Conservation (phyloP, 2,329 filamentous ascomycete species). For the Amphichorda felina region DNA sequence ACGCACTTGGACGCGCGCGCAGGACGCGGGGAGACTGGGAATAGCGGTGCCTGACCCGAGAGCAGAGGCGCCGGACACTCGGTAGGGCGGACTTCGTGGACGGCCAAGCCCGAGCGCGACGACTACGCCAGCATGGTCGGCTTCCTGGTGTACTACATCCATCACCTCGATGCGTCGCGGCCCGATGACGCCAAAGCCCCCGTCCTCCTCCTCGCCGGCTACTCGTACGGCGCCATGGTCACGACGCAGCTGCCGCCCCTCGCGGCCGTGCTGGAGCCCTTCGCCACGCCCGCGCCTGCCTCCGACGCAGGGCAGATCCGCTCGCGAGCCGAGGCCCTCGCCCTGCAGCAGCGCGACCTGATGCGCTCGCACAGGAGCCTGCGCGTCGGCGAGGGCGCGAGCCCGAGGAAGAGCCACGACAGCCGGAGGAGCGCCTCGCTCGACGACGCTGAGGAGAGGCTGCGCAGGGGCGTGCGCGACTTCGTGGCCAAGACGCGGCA, state of each 20-base stretch:
- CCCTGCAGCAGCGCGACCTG: constrained; percentile 45
- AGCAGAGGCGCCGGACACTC: constrained; percentile 65
- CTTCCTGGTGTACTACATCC: constrained; percentile 65
- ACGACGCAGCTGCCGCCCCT: constrained; percentile 59
- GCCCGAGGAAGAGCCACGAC: constrained; percentile 4
- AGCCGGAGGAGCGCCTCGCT: constrained; percentile 14
- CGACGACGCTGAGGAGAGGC: constrained; percentile 34
- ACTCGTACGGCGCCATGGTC: constrained; percentile 85
- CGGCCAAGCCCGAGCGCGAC: constrained; percentile 62
- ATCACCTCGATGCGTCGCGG: constrained; percentile 31
- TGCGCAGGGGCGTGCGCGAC: constrained; percentile 34
- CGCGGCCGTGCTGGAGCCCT: constrained; percentile 44
- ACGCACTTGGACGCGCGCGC: constrained; percentile 8
- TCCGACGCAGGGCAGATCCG: constrained; percentile 58
- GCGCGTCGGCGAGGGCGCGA: constrained; percentile 4
- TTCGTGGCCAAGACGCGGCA: constrained; percentile 28
- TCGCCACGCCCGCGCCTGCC: constrained; percentile 31
- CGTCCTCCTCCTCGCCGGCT: constrained; percentile 57
- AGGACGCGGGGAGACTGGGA: no score
- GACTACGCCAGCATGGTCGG: constrained; percentile 80
- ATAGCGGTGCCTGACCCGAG: neutral
- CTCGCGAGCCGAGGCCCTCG: constrained; percentile 55
- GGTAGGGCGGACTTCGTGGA: constrained; percentile 76
- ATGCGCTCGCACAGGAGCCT: constrained; percentile 11
- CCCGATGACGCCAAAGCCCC: constrained; percentile 9